A percentile compares a stretch with the other conserved stretches of the same genome.
These are phyloP conservation scores for Talaromyces nanjingensis DNA, from an alignment of 495 filamentous ascomycete genomes.

Conservation along the genomic window DNA sequence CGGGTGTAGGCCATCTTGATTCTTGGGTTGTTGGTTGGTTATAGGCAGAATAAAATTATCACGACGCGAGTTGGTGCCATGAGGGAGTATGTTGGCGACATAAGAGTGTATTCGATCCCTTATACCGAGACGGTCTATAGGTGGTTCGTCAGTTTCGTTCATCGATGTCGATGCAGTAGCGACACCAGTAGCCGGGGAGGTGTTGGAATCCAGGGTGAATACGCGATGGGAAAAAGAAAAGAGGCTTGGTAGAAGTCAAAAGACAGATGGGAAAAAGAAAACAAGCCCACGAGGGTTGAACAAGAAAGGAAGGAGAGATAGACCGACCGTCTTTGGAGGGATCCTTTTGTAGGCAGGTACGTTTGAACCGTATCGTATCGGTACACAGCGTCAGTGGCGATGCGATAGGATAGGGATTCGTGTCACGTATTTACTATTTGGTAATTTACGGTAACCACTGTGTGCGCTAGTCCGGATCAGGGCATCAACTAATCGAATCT, in stretches of 20 bases:
- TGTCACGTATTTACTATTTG: background rate
- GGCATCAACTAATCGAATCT: background rate
- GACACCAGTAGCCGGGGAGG: background rate
- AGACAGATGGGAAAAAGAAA: background rate
- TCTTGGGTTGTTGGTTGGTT: conserved; percentile 5
- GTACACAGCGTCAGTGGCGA: background rate
- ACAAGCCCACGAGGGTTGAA: background rate
- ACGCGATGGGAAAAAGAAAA: background rate
- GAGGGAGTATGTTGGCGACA: background rate
- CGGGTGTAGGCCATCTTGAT: background rate
- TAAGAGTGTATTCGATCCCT: conserved; percentile 9
- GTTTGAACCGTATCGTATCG: background rate
- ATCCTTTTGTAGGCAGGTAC: background rate
- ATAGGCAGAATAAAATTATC: conserved; percentile 6
- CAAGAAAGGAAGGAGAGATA: background rate
- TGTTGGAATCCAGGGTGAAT: background rate
- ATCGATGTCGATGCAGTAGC: conserved; percentile 7
- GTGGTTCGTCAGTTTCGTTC: conserved; percentile 11
- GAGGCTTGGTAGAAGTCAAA: background rate
- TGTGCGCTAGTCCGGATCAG: background rate
- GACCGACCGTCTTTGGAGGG: background rate
- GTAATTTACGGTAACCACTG: background rate
- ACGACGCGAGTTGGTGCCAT: background rate
- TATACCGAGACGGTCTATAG: conserved; percentile 10
- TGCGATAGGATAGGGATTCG: background rate